Conservation (phyloP, 306 rosid genomes). For the Psophocarpus tetragonolobus region DNA sequence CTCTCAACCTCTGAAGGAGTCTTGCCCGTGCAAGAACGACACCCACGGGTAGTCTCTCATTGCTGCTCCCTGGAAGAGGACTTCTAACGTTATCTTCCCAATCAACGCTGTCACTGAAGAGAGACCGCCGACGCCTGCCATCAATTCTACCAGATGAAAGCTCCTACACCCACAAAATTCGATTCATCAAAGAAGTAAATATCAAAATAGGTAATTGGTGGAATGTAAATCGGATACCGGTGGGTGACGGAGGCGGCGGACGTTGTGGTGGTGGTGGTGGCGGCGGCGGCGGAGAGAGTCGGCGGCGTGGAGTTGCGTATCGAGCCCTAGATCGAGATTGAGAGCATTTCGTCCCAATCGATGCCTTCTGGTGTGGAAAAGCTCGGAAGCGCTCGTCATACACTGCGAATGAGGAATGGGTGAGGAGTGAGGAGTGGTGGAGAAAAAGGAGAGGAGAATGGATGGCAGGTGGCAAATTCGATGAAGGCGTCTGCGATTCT, state of each 20-base stretch:
- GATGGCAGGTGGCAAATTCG: not conserved
- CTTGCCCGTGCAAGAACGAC: slow-evolving; percentile 85
- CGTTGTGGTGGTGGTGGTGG: slow-evolving; percentile 42
- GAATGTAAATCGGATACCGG: no score
- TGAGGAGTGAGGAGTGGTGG: not conserved
- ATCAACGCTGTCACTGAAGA: slow-evolving; percentile 40
- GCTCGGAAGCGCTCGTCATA: slow-evolving; percentile 98
- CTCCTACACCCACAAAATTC: slow-evolving; percentile 43
- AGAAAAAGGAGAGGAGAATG: not conserved
- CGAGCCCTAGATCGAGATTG: slow-evolving; percentile 46
- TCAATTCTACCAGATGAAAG: slow-evolving; percentile 48
- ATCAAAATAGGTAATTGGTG: no score
- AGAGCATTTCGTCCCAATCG: slow-evolving; percentile 62
- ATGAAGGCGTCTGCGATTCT: not conserved
- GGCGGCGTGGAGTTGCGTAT: slow-evolving; percentile 38
- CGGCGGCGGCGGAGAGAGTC: slow-evolving; percentile 52
- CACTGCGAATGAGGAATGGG: slow-evolving; percentile 34
- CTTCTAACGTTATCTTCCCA: slow-evolving; percentile 42
- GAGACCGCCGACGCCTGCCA: slow-evolving; percentile 35
- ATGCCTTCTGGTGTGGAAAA: slow-evolving; percentile 68
- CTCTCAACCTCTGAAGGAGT: slow-evolving; percentile 87
- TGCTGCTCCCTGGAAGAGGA: slow-evolving; percentile 38
- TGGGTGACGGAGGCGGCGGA: slow-evolving; percentile 49
- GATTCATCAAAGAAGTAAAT: not conserved
- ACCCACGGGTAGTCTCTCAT: slow-evolving; percentile 71